Conservation (phyloP, 305 asterid species). For the Ilex paraguariensis region DNA sequence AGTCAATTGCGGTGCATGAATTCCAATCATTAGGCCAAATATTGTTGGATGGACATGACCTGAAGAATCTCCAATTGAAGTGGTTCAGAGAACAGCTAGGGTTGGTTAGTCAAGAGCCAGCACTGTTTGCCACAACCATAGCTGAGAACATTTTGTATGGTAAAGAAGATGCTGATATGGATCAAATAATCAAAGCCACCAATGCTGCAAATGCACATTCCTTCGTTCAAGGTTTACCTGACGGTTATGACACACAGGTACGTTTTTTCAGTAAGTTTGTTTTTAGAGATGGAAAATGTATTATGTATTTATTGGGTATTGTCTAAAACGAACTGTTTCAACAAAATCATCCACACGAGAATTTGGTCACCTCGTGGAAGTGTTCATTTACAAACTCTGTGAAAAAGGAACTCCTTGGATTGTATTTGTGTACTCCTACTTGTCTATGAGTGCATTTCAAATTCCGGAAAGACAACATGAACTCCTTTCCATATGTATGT, state of each 20-base stretch:
- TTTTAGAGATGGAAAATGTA: background rate
- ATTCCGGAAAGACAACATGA: too few species aligned
- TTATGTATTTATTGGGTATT: background rate
- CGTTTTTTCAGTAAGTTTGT: slow-evolving; percentile 4
- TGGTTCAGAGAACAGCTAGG: slow-evolving; percentile 67
- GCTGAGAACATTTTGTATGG: slow-evolving; percentile 52
- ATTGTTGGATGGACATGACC: slow-evolving; percentile 46
- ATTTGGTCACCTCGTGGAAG: too few species aligned
- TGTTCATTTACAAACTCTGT: too few species aligned
- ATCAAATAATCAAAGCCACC: slow-evolving; percentile 44
- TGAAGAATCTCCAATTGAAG: slow-evolving; percentile 36
- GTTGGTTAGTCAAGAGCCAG: slow-evolving; percentile 63
- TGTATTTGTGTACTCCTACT: too few species aligned
- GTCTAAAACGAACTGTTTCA: too few species aligned
- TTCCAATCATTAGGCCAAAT: slow-evolving; percentile 33
- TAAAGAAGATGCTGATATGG: slow-evolving; percentile 45
- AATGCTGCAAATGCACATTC: slow-evolving; percentile 49
- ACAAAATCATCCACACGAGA: too few species aligned
- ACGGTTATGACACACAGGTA: slow-evolving; percentile 58
- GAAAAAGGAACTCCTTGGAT: too few species aligned
- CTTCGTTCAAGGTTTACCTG: slow-evolving; percentile 44
- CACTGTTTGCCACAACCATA: slow-evolving; percentile 54
- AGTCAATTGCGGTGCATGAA: background rate
- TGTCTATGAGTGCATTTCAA: too few species aligned
- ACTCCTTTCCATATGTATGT: too few species aligned